phyloP scores from a whole-genome alignment of 2,329 filamentous ascomycete species.

The Cladophialophora chaetospira region DNA sequence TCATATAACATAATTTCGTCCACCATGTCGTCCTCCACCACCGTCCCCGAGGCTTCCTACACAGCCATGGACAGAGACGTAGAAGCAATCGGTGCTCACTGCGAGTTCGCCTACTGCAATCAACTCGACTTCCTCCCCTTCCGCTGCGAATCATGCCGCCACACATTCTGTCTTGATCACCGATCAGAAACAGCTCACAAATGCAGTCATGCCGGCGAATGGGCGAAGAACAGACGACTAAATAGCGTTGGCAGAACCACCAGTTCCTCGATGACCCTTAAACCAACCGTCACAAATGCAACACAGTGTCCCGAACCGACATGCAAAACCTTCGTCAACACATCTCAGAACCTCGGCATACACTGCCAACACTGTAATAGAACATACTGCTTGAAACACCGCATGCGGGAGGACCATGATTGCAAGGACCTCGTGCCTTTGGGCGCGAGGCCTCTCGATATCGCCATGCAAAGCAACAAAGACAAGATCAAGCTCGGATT shows the following conservation, averaged over 20 bases:
- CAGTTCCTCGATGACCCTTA: slow-evolving; percentile 39
- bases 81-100: slow-evolving; percentile 84
- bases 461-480: slow-evolving; percentile 27
- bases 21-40: slow-evolving; percentile 30
- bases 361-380: slow-evolving; percentile 53
- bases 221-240: slow-evolving; percentile 55
- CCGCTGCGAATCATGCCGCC: slow-evolving; percentile 81
- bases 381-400: slow-evolving; percentile 55
- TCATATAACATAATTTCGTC: background rate
- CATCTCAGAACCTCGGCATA: slow-evolving; percentile 52
- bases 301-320: slow-evolving; percentile 51
- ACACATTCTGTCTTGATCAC: slow-evolving; percentile 91
- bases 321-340: slow-evolving; percentile 58
- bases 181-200: slow-evolving; percentile 81
- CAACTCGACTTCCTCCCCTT: slow-evolving; percentile 97
- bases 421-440: slow-evolving; percentile 72
- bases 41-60: slow-evolving; percentile 27
- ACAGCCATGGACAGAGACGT: slow-evolving; percentile 59
- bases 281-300: slow-evolving; percentile 58
- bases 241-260: slow-evolving; percentile 33
- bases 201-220: slow-evolving; percentile 62
- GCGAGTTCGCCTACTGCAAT: slow-evolving; percentile 87
- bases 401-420: slow-evolving; percentile 70
- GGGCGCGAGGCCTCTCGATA: slow-evolving; percentile 48
- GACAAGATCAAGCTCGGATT: slow-evolving; percentile 75